phyloP scores from a whole-genome alignment of 2,329 filamentous ascomycete species.

The Pseudocercospora musae region DNA sequence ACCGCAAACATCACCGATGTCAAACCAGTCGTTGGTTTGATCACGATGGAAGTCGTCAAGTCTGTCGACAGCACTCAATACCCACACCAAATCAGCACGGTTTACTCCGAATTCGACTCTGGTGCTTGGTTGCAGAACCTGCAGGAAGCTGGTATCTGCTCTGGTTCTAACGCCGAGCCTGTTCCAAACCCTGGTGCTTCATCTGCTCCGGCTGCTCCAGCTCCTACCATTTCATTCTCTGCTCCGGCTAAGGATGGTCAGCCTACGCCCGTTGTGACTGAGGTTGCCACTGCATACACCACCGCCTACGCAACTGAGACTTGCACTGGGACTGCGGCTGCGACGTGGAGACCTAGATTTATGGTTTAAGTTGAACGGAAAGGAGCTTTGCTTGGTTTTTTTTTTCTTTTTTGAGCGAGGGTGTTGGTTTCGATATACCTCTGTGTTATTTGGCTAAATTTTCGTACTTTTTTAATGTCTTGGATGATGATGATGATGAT shows the following conservation, averaged over 20 bases:
- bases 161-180: neutral
- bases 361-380: neutral
- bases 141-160: conserved; percentile 27
- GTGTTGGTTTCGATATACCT: neutral
- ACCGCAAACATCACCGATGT: conserved; percentile 29
- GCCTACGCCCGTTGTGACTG: neutral
- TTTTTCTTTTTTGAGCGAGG: neutral
- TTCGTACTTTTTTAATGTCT: neutral
- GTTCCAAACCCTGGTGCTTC: neutral
- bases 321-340: neutral
- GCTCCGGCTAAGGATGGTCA: neutral
- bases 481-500: neutral
- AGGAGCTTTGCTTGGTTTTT: neutral
- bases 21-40: conserved; percentile 30
- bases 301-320: neutral
- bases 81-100: conserved; percentile 29
- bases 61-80: conserved; percentile 13
- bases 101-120: conserved; percentile 35
- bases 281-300: neutral
- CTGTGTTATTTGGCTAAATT: neutral
- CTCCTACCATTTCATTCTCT: neutral
- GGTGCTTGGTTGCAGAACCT: conserved; percentile 34
- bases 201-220: neutral
- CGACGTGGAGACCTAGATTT: neutral
- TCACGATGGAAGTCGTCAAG: conserved; percentile 23